Percentiles rank a stretch among this genome's conserved stretches.
phyloP scores from a whole-genome alignment of 331 rosid genomes.

The Rhamnella rubrinervis region DNA sequence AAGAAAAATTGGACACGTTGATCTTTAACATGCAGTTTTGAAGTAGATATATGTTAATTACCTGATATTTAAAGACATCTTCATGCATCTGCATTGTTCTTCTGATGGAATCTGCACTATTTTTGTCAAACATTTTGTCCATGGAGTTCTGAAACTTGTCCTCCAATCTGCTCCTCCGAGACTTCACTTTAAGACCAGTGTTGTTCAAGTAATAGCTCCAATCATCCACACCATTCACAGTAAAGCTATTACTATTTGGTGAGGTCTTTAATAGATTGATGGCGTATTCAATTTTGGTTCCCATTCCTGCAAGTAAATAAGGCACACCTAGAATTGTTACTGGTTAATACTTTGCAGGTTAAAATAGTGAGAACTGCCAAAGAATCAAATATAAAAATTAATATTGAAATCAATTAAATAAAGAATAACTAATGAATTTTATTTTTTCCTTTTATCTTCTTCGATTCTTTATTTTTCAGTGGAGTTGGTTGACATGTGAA shows the following conservation, averaged over 20 bases:
- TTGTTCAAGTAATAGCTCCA: slow-evolving; percentile 50
- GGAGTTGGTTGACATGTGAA: slow-evolving; percentile 39
- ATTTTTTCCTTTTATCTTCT: slow-evolving; percentile 18
- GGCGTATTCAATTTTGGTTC: slow-evolving; percentile 70
- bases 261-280: slow-evolving; percentile 57
- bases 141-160: slow-evolving; percentile 37
- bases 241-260: slow-evolving; percentile 40
- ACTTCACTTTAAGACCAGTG: slow-evolving; percentile 38
- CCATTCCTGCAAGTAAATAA: slow-evolving; percentile 65
- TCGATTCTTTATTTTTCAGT: slow-evolving; percentile 17
- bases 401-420: too few relatives aligned
- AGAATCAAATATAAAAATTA: too few relatives aligned
- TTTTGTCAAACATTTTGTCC: slow-evolving; percentile 61
- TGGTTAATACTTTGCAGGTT: neutral
- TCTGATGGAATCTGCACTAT: slow-evolving; percentile 56
- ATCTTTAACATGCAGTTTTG: too few relatives aligned
- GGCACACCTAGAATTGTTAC: slow-evolving; percentile 1
- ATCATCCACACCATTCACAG: slow-evolving; percentile 55
- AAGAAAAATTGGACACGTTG: too few relatives aligned
- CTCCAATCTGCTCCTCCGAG: slow-evolving; percentile 28
- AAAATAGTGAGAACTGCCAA: too few relatives aligned
- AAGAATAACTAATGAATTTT: neutral
- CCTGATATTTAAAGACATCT: slow-evolving; percentile 80
- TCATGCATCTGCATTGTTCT: slow-evolving; percentile 90
- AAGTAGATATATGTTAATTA: slow-evolving; percentile 27